Evolutionary conservation across 2,329 filamentous ascomycete genomes (phyloP), one percentile per base, ranked within the genome.

Genomic region (Triangularia verruculosa): DNA sequence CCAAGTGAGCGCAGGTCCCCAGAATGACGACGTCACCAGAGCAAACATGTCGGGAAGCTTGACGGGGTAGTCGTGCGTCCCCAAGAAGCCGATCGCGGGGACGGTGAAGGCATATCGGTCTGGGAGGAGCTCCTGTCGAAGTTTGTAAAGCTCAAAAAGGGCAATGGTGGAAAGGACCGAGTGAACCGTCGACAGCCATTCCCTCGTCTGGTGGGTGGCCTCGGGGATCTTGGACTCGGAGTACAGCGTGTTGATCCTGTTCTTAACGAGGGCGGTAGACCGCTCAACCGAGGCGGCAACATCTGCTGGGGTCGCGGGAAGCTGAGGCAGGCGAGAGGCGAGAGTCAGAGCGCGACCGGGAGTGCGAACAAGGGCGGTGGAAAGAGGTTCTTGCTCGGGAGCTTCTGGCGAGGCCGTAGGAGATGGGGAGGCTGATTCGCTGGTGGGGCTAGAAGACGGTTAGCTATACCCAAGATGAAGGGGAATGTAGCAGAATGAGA

Each of bases 1-100:
- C 93, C 93, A 98, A 20, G 93, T 82, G 7, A 88, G 81, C 61
- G 90, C 86, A 0, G 93, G 90, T 0, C 86, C 88, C 94, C 94
- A 98, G 83, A 97, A 98, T 25, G 84, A 84, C 43, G 83, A 79
- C 1, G 89, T 91, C 39, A 96, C 77, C 8, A 97, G 79, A 28
- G 89, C 77, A 76, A 95, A 96, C 70, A 96, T 80, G 75, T 98
- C 91, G 0, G 93, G 92, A 20, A 95, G 77, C 70, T 86, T 83
- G 66, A 96, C 80, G 2, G 86, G 79, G 67, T 86, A 82, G 66
- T 86, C 83, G 6, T 80, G 78, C 13, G 84, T 85, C 62, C 82
- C 80, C 22, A 91, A 75, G 20, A 80, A 74, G 12, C 76, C 69
- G 61, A 90, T 75, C 28, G 87, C 82, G 4, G 91, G 90, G 58